Percentiles rank a stretch among this genome's conserved stretches.
phyloP scores from a whole-genome alignment of 2,329 filamentous ascomycete species.

The Arthrobotrys pseudoclavata region DNA sequence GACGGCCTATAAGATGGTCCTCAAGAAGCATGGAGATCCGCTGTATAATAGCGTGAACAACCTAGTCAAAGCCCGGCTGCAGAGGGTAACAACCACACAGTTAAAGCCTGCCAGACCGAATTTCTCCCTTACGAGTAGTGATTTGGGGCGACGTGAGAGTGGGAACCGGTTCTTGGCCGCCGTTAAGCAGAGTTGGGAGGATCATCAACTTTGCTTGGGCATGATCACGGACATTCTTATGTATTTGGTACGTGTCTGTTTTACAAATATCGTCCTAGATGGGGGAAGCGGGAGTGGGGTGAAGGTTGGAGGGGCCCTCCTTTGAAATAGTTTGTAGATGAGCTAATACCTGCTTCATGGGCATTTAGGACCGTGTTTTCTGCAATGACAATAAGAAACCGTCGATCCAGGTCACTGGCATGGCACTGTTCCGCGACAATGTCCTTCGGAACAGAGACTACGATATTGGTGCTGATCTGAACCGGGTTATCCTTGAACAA shows the following conservation, averaged over 20 bases:
- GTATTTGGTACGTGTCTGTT: conserved; percentile 75
- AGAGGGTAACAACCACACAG: conserved; percentile 77
- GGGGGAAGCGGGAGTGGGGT: not conserved
- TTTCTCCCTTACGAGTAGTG: conserved; percentile 74
- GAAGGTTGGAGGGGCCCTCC: too few species aligned
- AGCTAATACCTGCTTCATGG: not conserved
- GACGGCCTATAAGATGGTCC: conserved; percentile 90
- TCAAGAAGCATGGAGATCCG: conserved; percentile 85
- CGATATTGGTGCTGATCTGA: conserved; percentile 80
- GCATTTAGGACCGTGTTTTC: conserved; percentile 79
- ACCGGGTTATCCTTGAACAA: conserved; percentile 86
- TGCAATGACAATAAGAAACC: conserved; percentile 79
- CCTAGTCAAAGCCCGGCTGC: conserved; percentile 87
- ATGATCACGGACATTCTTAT: conserved; percentile 97
- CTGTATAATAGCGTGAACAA: conserved; percentile 84
- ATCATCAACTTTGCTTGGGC: conserved; percentile 92
- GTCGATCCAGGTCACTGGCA: conserved; percentile 85
- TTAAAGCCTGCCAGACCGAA: conserved; percentile 78
- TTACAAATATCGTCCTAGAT: not conserved
- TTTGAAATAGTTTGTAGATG: too few species aligned
- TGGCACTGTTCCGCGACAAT: conserved; percentile 88
- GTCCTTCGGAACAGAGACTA: conserved; percentile 74
- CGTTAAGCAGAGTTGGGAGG: conserved; percentile 83
- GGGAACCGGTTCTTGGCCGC: conserved; percentile 86
- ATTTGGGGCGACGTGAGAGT: conserved; percentile 81